Conservation (phyloP, 2,329 filamentous ascomycete genomes). For the Trichophyton mentagrophytes region DNA sequence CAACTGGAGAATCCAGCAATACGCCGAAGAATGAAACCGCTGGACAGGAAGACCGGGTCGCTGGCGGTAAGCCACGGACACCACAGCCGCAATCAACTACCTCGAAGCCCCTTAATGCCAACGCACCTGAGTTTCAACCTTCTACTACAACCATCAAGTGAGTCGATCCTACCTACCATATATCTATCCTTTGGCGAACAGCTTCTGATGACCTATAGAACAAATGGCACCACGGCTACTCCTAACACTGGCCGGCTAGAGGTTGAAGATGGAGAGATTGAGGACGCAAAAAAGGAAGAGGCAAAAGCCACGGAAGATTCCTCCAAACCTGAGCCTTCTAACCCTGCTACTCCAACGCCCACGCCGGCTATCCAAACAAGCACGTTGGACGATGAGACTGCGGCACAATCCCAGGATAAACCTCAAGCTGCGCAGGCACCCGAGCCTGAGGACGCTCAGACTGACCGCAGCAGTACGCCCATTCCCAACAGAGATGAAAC, state of each 20-base stretch:
- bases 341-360: not conserved
- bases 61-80: not conserved
- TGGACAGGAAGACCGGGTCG: not conserved
- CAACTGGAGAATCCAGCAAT: constrained; percentile 3
- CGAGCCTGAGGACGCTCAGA: not conserved
- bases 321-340: not conserved
- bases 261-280: constrained; percentile 35
- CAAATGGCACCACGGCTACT: constrained; percentile 17
- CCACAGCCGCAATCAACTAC: constrained; percentile 22
- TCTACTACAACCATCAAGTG: constrained; percentile 20
- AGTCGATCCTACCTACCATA: constrained; percentile 17
- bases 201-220: constrained; percentile 20
- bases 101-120: constrained; percentile 28
- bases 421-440: not conserved
- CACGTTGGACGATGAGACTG: not conserved
- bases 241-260: constrained; percentile 22
- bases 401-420: not conserved
- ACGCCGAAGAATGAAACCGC: not conserved
- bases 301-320: not conserved
- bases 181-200: not conserved
- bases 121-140: constrained; percentile 32
- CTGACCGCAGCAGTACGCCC: not conserved
- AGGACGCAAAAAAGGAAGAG: constrained; percentile 34
- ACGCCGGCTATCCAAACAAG: not conserved
- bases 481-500: constrained; percentile 1